Evolutionary conservation across 164 flowering plant genomes (phyloP), one percentile per base, ranked within the genome.

Genomic region (Berberis vulgaris): DNA sequence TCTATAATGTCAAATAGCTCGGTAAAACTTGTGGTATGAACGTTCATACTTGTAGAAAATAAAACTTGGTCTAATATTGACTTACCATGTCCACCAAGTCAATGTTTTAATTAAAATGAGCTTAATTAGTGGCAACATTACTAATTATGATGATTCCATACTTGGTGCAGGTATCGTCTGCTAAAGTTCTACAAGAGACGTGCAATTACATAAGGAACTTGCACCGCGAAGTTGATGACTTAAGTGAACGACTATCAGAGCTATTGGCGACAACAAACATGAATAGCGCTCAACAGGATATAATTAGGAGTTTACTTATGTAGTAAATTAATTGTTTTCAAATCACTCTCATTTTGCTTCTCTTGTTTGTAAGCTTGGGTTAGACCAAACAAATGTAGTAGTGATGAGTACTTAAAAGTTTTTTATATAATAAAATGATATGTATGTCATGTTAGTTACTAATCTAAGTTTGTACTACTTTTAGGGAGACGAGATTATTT

Each of bases 171-270:
- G 90, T 78, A 63, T 77, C 90, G 13, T 83, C 88, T 6, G 72
- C 83, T 0, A 85, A 73, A 72, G 87, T 89, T 1, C 65, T 86
- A 61, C 86, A 84, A 50, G 96, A 88, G 79, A 83, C 91, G 6
- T 88, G 91, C 78, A 83, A 83, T 71, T 83, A 86, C 78, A 83
- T 88, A 26, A 81, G 79, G 65, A 79, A 66, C 76, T 72, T 88
- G 57, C 90, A 85, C 71, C 70, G 72, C 59, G 90, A 88, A 61
- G 87, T 85, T 38, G 86, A 86, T 53, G 92, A 81, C 62, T 60
- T 86, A 40, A 85, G 92, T 43, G 83, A 83, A 59, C 71, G 92
- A 41, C 69, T 89, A 64, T 83, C 90, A 1, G 82, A 80, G 73
- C 77, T 86, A 1, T 62, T 86, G 67, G 79, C 77, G 3, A 79